Percentiles rank a stretch among this genome's conserved stretches.
Conservation (phyloP, 495 filamentous ascomycete genomes). For the Hamigera avellanea region DNA sequence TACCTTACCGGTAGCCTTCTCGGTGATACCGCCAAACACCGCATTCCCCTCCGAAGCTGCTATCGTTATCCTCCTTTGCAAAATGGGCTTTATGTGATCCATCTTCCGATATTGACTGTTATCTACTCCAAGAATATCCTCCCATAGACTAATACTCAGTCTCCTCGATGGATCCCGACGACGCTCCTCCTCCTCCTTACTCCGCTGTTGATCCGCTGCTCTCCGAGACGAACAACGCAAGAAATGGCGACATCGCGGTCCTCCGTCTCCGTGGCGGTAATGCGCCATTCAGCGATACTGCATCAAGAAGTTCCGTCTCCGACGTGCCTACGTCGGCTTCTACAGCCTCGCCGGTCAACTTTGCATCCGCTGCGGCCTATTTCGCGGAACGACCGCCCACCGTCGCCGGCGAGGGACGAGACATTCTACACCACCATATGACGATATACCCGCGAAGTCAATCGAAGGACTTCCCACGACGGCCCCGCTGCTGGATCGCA, state of each 20-base stretch:
- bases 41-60: no score
- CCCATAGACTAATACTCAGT: background rate
- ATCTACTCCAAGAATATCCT: no score
- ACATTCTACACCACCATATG: constrained; percentile 27
- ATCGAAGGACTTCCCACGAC: constrained; percentile 33
- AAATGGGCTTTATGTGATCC: background rate
- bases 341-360: constrained; percentile 18
- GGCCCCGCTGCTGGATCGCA: constrained; percentile 31
- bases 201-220: constrained; percentile 31
- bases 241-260: constrained; percentile 3
- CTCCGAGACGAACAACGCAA: constrained; percentile 10
- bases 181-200: constrained; percentile 35
- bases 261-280: constrained; percentile 11
- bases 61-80: background rate
- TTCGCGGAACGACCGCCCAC: constrained; percentile 30
- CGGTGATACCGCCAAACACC: no score
- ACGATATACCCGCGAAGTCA: constrained; percentile 34
- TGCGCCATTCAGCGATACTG: constrained; percentile 4
- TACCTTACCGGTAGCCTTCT: no score
- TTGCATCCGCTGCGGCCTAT: constrained; percentile 32
- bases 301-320: constrained; percentile 10
- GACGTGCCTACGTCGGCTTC: constrained; percentile 1
- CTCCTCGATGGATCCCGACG: constrained; percentile 26
- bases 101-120: no score
- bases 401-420: constrained; percentile 13